Percentiles rank a stretch among this genome's conserved stretches.
Evolutionary conservation across 768 basidiomycete genomes (phyloP).

Genomic region (Tremella fuciformis): DNA sequence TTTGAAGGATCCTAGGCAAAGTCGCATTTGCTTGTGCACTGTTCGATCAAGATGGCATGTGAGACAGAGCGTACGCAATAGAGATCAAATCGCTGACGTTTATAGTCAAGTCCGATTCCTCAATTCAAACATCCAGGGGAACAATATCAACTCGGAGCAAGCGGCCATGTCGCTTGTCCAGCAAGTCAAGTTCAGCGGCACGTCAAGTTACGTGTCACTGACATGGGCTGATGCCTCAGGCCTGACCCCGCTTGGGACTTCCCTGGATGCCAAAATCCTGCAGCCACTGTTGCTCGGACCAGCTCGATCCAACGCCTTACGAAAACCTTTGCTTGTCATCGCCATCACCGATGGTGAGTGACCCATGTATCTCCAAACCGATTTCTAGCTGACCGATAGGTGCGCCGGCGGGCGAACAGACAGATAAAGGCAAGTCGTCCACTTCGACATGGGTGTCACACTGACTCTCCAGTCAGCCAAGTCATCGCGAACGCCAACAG

Average conservation of each 20-base stretch:
- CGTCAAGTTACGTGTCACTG: conserved; percentile 1
- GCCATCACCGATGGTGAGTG: conserved; percentile 38
- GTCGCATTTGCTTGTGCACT: conserved; percentile 50
- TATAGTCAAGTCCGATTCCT: conserved; percentile 52
- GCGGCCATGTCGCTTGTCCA: conserved; percentile 46
- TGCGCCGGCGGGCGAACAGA: background rate
- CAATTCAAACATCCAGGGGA: conserved; percentile 52
- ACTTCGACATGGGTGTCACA: background rate
- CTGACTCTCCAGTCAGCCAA: conserved; percentile 33
- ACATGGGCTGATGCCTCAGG: conserved; percentile 21
- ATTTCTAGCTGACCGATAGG: too few relatives aligned
- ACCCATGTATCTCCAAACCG: background rate
- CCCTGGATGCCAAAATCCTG: conserved; percentile 52
- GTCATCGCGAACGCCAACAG: conserved; percentile 48
- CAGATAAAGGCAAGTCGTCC: background rate
- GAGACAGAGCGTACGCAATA: conserved; percentile 4
- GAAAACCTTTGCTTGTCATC: conserved; percentile 54
- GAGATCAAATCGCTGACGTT: background rate
- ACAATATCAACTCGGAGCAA: conserved; percentile 51
- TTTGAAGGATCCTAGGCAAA: conserved; percentile 44
- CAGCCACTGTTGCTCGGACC: conserved; percentile 53
- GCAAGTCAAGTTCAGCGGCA: conserved; percentile 51
- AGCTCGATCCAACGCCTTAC: conserved; percentile 41
- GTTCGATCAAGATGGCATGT: conserved; percentile 54
- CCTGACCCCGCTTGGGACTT: conserved; percentile 49